A percentile compares a stretch with the other conserved stretches of the same genome.
Evolutionary conservation across 2,329 filamentous ascomycete species (phyloP).

Genomic region (Penicillium sp.): DNA sequence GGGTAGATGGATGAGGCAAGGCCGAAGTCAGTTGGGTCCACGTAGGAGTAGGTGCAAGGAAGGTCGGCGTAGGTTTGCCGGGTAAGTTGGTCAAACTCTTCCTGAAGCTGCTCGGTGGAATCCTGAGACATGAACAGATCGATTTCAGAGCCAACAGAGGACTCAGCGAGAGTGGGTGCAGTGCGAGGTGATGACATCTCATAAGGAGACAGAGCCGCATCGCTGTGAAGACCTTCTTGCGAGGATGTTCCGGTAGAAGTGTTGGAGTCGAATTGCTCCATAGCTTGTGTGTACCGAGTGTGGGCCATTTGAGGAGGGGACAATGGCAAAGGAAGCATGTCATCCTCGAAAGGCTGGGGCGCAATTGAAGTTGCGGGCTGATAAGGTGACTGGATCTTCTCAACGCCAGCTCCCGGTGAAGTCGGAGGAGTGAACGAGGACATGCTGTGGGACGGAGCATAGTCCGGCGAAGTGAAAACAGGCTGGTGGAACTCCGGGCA

Average conservation of each 20-base stretch:
- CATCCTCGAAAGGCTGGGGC: conserved; percentile 35
- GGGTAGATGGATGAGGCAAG: conserved; percentile 32
- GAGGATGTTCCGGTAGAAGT: conserved; percentile 18
- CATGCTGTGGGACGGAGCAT: conserved; percentile 40
- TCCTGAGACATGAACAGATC: conserved; percentile 40
- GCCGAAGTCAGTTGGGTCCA: conserved; percentile 26
- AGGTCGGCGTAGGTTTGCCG: conserved; percentile 29
- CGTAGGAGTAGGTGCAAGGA: conserved; percentile 20
- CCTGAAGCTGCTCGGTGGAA: conserved; percentile 23
- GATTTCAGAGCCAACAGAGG: conserved; percentile 34
- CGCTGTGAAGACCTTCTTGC: conserved; percentile 29
- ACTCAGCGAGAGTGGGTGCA: conserved; percentile 32
- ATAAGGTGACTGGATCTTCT: conserved; percentile 35
- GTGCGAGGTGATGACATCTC: conserved; percentile 36
- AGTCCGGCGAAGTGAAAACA: conserved; percentile 39
- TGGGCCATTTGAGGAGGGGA: conserved; percentile 27
- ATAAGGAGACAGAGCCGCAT: conserved; percentile 26
- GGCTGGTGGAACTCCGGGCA: conserved; percentile 27
- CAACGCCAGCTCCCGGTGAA: conserved; percentile 40
- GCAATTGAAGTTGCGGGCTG: conserved; percentile 34
- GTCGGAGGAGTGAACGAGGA: conserved; percentile 46
- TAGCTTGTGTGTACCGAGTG: conserved; percentile 21
- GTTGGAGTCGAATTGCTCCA: conserved; percentile 15
- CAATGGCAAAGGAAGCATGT: conserved; percentile 33
- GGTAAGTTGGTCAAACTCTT: conserved; percentile 29